phyloP scores from a whole-genome alignment of 805 yeast species.

The Priceomyces melissophilus region DNA sequence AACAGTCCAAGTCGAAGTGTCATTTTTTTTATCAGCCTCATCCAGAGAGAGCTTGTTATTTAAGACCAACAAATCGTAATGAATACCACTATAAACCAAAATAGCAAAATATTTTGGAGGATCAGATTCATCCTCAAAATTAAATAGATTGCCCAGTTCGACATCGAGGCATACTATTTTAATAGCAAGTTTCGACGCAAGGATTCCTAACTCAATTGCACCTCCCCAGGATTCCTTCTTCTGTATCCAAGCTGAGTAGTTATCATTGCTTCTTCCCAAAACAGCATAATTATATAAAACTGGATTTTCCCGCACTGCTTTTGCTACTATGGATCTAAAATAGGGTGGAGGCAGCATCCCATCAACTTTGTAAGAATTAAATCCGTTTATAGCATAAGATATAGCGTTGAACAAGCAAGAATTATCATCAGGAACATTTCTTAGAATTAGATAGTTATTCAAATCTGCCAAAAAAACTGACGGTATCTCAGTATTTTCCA shows the following conservation, averaged over 20 bases:
- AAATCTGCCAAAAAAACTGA: constrained; percentile 16
- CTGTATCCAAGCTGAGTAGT: constrained; percentile 61
- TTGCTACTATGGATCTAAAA: constrained; percentile 51
- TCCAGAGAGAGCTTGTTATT: constrained; percentile 17
- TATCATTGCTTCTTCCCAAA: constrained; percentile 46
- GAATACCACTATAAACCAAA: constrained; percentile 66
- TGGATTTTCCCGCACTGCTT: constrained; percentile 37
- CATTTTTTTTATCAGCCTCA: constrained; percentile 25
- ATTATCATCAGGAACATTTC: constrained; percentile 72
- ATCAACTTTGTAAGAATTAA: constrained; percentile 29
- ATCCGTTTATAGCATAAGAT: constrained; percentile 43
- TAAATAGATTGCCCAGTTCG: constrained; percentile 54
- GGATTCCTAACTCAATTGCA: constrained; percentile 68
- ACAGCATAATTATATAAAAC: constrained; percentile 51
- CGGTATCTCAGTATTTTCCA: constrained; percentile 20
- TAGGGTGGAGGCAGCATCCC: constrained; percentile 38
- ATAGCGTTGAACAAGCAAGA: constrained; percentile 73
- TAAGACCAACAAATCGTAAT: constrained; percentile 62
- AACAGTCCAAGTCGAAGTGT: constrained; percentile 41
- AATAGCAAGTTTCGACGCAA: constrained; percentile 49
- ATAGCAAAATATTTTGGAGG: constrained; percentile 44
- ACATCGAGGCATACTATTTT: constrained; percentile 63
- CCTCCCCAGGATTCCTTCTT: constrained; percentile 75
- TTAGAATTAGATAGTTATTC: constrained; percentile 40
- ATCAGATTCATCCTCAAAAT: constrained; percentile 39